These are phyloP conservation scores for Syzygium aqueum DNA, from an alignment of 345 rosid genomes.

Conservation along the genomic window DNA sequence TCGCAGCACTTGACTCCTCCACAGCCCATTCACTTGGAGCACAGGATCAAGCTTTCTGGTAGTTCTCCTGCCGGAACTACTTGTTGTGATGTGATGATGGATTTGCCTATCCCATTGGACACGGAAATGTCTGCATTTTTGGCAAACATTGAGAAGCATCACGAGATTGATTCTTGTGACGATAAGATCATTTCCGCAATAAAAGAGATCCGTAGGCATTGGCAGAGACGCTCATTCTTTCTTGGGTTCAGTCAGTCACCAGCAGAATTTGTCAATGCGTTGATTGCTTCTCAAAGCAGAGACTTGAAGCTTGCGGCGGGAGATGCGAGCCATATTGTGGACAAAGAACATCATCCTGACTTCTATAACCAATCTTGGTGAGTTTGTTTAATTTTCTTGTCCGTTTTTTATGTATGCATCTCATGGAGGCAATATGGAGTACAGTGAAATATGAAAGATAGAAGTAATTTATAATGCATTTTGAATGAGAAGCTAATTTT, in stretches of 20 bases:
- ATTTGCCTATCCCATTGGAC: slow-evolving; percentile 7
- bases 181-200: slow-evolving; percentile 5
- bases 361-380: slow-evolving; percentile 17
- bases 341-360: slow-evolving; percentile 9
- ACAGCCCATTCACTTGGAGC: slow-evolving; percentile 14
- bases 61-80: slow-evolving; percentile 12
- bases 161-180: slow-evolving; percentile 11
- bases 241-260: slow-evolving; percentile 18
- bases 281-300: slow-evolving; percentile 13
- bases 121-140: slow-evolving; percentile 9
- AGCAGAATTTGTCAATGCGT: slow-evolving; percentile 9
- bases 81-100: slow-evolving; percentile 14
- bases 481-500: neutral
- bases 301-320: slow-evolving; percentile 13
- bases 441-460: neutral
- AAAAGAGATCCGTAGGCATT: slow-evolving; percentile 8
- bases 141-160: neutral
- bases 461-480: neutral
- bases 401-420: neutral
- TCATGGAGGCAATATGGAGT: neutral
- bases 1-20: slow-evolving; percentile 7
- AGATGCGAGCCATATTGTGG: slow-evolving; percentile 7
- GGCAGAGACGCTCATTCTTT: slow-evolving; percentile 10
- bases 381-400: neutral
- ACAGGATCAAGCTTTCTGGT: slow-evolving; percentile 14